These are phyloP conservation scores for Massarina eburnea DNA, from an alignment of 2,329 filamentous ascomycete genomes.

Conservation along the genomic window DNA sequence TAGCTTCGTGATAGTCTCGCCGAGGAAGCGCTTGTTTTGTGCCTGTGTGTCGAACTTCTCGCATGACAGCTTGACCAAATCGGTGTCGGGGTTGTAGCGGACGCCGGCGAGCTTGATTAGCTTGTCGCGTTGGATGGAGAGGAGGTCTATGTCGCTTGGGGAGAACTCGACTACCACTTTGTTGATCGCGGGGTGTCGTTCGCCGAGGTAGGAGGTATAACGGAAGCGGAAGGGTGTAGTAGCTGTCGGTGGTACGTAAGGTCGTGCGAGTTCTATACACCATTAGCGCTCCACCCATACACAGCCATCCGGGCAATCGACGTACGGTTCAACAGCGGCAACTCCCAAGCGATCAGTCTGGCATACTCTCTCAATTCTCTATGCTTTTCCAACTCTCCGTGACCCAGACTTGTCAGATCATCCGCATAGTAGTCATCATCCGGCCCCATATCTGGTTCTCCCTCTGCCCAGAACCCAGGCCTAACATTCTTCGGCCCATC, in stretches of 20 bases:
- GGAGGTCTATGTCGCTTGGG: conserved; percentile 71
- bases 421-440: conserved; percentile 71
- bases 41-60: conserved; percentile 86
- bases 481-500: conserved; percentile 16
- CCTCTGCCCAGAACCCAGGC: conserved; percentile 41
- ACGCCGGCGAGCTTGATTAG: conserved; percentile 83
- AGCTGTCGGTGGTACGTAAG: conserved; percentile 70
- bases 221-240: conserved; percentile 83
- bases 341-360: conserved; percentile 88
- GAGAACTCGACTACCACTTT: conserved; percentile 95
- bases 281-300: neutral
- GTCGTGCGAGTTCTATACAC: conserved; percentile 72
- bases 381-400: conserved; percentile 84
- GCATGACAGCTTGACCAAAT: conserved; percentile 84
- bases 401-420: conserved; percentile 80
- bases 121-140: conserved; percentile 70
- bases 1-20: conserved; percentile 73
- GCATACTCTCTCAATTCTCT: conserved; percentile 87
- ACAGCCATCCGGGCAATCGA: conserved; percentile 15
- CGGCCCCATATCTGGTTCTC: conserved; percentile 55
- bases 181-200: conserved; percentile 83
- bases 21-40: conserved; percentile 95
- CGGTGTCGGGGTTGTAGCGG: conserved; percentile 83
- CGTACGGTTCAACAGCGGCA: conserved; percentile 87
- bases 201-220: conserved; percentile 95